Conservation (phyloP, 192 early-diverging fungal genomes). For the Cladochytrium replicatum region DNA sequence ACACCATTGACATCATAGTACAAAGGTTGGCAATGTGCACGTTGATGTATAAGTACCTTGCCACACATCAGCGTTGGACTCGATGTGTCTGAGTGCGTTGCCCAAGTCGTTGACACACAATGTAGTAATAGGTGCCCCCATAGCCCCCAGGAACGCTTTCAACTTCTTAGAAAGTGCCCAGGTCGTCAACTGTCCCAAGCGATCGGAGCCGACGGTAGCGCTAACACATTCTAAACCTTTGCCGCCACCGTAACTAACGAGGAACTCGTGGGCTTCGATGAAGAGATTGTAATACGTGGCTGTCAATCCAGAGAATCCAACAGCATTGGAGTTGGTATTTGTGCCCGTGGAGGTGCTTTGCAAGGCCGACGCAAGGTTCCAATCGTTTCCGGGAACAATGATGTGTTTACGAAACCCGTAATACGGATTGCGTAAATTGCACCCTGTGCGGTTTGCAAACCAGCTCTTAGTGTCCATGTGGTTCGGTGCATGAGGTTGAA, state of each 20-base stretch:
- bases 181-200: not conserved
- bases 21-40: no score
- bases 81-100: no score
- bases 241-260: not conserved
- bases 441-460: slow-evolving; percentile 1
- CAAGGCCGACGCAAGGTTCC: no score
- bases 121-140: no score
- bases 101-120: no score
- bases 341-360: no score
- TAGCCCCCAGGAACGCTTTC: not conserved
- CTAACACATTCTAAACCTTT: not conserved
- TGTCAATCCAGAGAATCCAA: no score
- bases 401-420: slow-evolving; percentile 4
- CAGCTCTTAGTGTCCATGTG: slow-evolving; percentile 1
- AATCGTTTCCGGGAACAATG: not conserved
- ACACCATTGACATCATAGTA: no score
- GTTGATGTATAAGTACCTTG: no score
- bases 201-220: not conserved
- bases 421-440: slow-evolving; percentile 5
- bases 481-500: slow-evolving; percentile 3
- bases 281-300: no score
- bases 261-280: not conserved
- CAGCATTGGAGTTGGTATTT: no score
- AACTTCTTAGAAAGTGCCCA: not conserved
- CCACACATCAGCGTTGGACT: no score